Base-by-base conservation (phyloP, 306 rosid genomes). In the Castanospermum australe region DNA sequence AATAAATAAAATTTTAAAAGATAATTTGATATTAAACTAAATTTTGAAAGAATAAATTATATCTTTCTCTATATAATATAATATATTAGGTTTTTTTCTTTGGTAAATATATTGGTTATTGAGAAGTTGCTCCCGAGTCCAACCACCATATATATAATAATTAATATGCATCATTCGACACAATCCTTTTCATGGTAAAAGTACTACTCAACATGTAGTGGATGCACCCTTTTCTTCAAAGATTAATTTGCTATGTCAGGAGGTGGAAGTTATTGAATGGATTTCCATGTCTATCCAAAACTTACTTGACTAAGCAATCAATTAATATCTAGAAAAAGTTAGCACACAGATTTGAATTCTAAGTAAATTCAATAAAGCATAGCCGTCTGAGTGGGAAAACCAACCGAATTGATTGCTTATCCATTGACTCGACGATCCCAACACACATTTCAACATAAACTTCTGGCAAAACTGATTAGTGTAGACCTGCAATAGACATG, bases 381-480 rank as follows among this genome's bases (percentile, higher is more conserved):
- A 20, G 41, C 67, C 25, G 54, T 56, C 50, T 76, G 51, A 41
- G 41, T 41, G 62, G 67, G 69, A 62, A 76, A 62, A 51, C 39
- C 4, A n/a, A 35, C 41, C 1, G 51, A 21, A 64, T 48, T 69
- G 82, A 82, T 47, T 55, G 36, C 22, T 67, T n/a, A n/a, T n/a
- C n/a, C 15, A 24, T 28, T 51, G 59, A 30, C 28, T 45, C 22
- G 14, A 74, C 18, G 56, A 33, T 61, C 22, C 18, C 17, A 17
- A 48, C 28, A 30, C 6, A 52, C 5, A 61, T 48, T 69, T 75
- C 77, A 70, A 36, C 42, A 10, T 15, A 8, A n/a, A 75, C 85
- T 75, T 76, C 62, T 69, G 62, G 48, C 68, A 51, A 76, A 73
- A 62, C 35, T 76, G 36, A 48, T 38, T 68, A 2, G 14, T 56